A percentile compares a stretch with the other conserved stretches of the same genome.
Evolutionary conservation across 768 basidiomycete genomes (phyloP).

Genomic region (Rhodotorula sphaerocarpa): DNA sequence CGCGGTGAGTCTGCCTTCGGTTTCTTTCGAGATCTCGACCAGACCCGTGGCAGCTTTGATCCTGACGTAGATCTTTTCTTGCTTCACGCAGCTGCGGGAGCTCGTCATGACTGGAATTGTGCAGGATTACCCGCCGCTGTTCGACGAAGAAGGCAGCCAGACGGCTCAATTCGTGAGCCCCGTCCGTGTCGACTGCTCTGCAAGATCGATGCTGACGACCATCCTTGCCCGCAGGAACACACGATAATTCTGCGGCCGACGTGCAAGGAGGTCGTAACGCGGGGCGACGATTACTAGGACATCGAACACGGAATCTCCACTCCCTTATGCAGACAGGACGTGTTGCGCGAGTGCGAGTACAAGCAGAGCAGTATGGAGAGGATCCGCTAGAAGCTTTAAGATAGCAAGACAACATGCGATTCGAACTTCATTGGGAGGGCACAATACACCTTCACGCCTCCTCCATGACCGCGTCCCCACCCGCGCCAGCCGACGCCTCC

Average conservation of each 20-base stretch:
- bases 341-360: too few relatives aligned
- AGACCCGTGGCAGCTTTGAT: background rate
- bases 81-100: conserved; percentile 63
- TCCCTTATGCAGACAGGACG: background rate
- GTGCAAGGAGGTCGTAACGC: conserved; percentile 49
- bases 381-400: too few relatives aligned
- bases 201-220: too few relatives aligned
- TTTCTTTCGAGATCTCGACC: conserved; percentile 39
- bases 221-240: conserved; percentile 49
- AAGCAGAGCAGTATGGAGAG: too few relatives aligned
- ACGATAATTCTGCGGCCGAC: conserved; percentile 49
- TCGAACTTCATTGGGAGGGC: too few relatives aligned
- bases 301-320: too few relatives aligned
- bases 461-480: too few relatives aligned
- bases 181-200: too few relatives aligned
- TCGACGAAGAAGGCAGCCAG: conserved; percentile 62
- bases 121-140: conserved; percentile 83
- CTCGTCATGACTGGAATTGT: conserved; percentile 82
- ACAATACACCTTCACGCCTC: too few relatives aligned
- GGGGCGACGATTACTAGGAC: conserved; percentile 48
- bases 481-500: background rate
- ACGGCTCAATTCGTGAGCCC: conserved; percentile 63
- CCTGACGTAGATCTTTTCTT: background rate
- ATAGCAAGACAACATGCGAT: too few relatives aligned
- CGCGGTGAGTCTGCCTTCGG: conserved; percentile 51